Evolutionary conservation across 176 grass and related monocot genomes (phyloP).

Genomic region (Aechmea fasciata): DNA sequence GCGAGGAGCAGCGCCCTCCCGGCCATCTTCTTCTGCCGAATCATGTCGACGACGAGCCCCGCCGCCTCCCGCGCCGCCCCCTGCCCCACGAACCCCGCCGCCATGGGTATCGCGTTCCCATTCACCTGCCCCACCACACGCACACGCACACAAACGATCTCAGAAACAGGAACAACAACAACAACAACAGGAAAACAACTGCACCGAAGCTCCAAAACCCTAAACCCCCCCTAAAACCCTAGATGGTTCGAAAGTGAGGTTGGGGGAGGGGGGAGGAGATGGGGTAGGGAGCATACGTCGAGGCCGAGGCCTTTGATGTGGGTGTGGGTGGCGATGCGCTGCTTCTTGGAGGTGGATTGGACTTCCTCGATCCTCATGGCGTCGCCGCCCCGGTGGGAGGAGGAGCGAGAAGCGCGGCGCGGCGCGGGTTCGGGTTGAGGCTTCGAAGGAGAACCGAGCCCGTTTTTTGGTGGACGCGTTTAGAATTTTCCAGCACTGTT

Average conservation of each 20-base stretch:
- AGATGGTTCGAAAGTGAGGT: conserved; percentile 15
- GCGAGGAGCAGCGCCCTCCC: conserved; percentile 74
- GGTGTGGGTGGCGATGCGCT: conserved; percentile 81
- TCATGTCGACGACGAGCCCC: conserved; percentile 84
- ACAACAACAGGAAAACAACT: neutral
- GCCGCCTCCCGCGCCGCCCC: conserved; percentile 52
- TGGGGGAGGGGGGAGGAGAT: conserved; percentile 1
- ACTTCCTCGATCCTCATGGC: conserved; percentile 92
- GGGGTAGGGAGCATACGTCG: conserved; percentile 33
- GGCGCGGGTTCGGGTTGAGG: too few species aligned
- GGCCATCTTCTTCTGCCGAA: conserved; percentile 95
- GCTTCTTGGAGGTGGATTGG: conserved; percentile 85
- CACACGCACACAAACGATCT: too few species aligned
- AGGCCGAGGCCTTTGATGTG: conserved; percentile 97
- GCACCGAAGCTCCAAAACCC: neutral
- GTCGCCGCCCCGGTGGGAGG: neutral
- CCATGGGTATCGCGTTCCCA: conserved; percentile 49
- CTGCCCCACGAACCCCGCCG: conserved; percentile 89
- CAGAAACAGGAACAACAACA: neutral
- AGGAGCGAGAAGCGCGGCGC: too few species aligned
- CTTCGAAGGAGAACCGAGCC: too few species aligned
- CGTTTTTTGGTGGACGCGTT: neutral
- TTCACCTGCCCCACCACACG: conserved; percentile 27
- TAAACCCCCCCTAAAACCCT: conserved; percentile 24
- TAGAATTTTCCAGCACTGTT: neutral